These are phyloP conservation scores for Solanum sejunctum DNA, from an alignment of 257 asterid genomes.

Conservation along the genomic window DNA sequence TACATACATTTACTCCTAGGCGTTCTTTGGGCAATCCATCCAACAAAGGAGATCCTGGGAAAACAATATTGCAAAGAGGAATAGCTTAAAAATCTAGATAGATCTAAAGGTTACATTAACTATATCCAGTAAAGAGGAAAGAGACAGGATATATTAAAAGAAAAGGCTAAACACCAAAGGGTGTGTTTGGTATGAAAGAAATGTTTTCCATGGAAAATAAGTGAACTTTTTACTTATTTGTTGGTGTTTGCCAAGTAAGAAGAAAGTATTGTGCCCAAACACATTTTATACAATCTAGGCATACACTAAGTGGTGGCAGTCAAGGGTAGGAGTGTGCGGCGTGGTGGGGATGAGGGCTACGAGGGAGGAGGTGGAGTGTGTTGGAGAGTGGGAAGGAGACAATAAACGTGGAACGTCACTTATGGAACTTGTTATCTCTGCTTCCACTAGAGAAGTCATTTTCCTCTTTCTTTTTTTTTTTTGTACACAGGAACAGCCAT, in stretches of 20 bases:
- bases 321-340: neutral
- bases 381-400: neutral
- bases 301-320: neutral
- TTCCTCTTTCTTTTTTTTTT: neutral
- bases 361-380: neutral
- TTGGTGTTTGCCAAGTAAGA: neutral
- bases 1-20: constrained; percentile 25
- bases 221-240: neutral
- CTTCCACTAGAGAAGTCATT: neutral
- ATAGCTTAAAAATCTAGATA: neutral
- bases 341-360: neutral
- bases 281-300: neutral
- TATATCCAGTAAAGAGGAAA: neutral
- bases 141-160: neutral
- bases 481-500: neutral
- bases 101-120: neutral
- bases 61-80: neutral
- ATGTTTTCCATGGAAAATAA: neutral
- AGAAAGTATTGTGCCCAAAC: neutral
- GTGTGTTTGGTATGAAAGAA: neutral
- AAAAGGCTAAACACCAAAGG: neutral
- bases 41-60: constrained; percentile 34
- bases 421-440: neutral
- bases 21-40: constrained; percentile 28
- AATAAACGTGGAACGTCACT: neutral